phyloP scores from a whole-genome alignment of 1,284 basidiomycete species.

The Exsudoporus floridanus region DNA sequence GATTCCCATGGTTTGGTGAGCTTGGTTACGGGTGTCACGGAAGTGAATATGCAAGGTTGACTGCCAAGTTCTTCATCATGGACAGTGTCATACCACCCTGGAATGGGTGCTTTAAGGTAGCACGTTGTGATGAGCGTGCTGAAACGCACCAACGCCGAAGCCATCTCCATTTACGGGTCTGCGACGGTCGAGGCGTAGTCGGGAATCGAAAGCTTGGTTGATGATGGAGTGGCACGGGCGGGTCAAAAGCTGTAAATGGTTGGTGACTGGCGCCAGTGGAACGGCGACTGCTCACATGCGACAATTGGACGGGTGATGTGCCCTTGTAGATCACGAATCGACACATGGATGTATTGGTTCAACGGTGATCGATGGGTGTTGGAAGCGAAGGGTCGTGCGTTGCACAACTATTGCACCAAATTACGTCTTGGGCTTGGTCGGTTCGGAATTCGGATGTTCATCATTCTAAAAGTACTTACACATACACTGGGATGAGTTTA shows the following conservation, averaged over 20 bases:
- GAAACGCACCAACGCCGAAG: constrained; percentile 86
- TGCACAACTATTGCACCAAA: constrained; percentile 14
- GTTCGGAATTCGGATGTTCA: constrained; percentile 6
- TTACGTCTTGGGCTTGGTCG: constrained; percentile 17
- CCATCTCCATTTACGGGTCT: constrained; percentile 94
- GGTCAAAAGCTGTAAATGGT: constrained; percentile 67
- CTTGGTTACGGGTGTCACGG: constrained; percentile 77
- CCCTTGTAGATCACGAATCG: constrained; percentile 92
- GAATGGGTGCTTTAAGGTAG: background rate
- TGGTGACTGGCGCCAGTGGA: constrained; percentile 2
- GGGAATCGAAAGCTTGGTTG: constrained; percentile 92
- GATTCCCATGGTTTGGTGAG: background rate
- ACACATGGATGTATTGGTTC: constrained; percentile 57
- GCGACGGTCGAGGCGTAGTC: constrained; percentile 76
- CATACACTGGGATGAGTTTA: background rate
- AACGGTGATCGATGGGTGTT: background rate
- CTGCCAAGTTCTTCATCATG: constrained; percentile 79
- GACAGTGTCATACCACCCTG: constrained; percentile 83
- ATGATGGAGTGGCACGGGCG: constrained; percentile 94
- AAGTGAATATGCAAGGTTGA: constrained; percentile 94
- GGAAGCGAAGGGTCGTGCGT: constrained; percentile 1
- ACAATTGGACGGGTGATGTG: constrained; percentile 82
- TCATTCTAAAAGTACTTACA: background rate
- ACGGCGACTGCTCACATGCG: constrained; percentile 56
- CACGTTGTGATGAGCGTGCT: background rate